Conservation (phyloP, 805 yeast species). For the Grigorovia jiainica region DNA sequence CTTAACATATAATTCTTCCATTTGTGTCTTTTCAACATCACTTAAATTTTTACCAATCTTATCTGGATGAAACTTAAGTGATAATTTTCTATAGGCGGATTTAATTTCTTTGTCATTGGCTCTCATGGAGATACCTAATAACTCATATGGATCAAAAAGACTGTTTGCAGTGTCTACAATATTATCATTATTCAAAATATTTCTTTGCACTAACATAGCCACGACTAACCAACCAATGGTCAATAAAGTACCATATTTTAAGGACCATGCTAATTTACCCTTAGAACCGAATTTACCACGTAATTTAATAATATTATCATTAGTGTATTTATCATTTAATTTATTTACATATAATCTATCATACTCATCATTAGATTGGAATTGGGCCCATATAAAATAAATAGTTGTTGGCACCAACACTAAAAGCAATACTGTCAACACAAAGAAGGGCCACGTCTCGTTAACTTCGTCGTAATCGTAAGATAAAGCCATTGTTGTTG, state of each 20-base stretch:
- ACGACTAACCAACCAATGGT: conserved; percentile 55
- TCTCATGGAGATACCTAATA: conserved; percentile 60
- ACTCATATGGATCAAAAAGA: conserved; percentile 81
- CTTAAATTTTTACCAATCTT: conserved; percentile 58
- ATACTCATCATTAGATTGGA: conserved; percentile 14
- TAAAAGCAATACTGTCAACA: conserved; percentile 59
- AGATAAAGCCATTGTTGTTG: conserved; percentile 23
- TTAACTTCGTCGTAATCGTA: conserved; percentile 71
- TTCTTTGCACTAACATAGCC: conserved; percentile 31
- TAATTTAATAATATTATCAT: conserved; percentile 15
- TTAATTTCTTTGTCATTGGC: conserved; percentile 73
- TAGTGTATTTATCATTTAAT: conserved; percentile 16
- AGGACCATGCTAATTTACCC: conserved; percentile 14
- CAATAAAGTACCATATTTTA: conserved; percentile 18
- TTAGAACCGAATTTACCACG: conserved; percentile 12
- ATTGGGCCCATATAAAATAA: conserved; percentile 11
- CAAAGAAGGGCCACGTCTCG: conserved; percentile 90
- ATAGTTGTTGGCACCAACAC: conserved; percentile 58
- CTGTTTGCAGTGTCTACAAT: conserved; percentile 35
- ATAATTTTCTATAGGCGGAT: conserved; percentile 74
- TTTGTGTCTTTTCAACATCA: conserved; percentile 42
- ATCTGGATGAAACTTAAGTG: conserved; percentile 89
- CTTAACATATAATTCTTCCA: conserved; percentile 70
- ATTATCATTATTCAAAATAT: conserved; percentile 34
- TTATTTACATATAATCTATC: conserved; percentile 1